Percentiles rank a stretch among this genome's conserved stretches.
phyloP scores from a whole-genome alignment of 73 alveolate species.

The Paramecium biaurelia region DNA sequence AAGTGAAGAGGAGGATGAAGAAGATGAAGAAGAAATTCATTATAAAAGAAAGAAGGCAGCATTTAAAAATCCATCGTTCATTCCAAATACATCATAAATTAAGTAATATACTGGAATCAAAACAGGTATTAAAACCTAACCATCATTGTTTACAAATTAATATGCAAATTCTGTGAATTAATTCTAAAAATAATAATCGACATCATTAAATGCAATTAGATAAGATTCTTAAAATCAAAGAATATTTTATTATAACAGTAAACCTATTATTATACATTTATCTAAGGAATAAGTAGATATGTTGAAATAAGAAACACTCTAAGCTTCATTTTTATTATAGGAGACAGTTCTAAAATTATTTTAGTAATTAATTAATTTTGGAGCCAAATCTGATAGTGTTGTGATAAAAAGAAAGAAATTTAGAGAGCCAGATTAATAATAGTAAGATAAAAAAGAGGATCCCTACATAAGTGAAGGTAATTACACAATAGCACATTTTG shows the following conservation, averaged over 20 bases:
- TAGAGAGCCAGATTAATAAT: neutral
- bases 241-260: neutral
- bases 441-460: neutral
- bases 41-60: neutral
- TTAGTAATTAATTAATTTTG: neutral
- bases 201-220: neutral
- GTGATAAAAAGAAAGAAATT: neutral
- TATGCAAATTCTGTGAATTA: neutral
- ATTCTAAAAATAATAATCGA: neutral
- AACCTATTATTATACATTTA: neutral
- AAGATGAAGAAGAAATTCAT: constrained; percentile 33
- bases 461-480: neutral
- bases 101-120: constrained; percentile 18
- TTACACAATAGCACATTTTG: neutral
- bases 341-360: neutral
- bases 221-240: neutral
- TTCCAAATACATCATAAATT: neutral
- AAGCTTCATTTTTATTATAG: neutral
- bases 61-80: neutral
- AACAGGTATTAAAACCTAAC: neutral
- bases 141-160: neutral
- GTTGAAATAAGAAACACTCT: neutral
- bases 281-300: neutral
- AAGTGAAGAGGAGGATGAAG: constrained; percentile 59
- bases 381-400: neutral